Evolutionary conservation across 768 basidiomycete species (phyloP), one percentile per base, ranked within the genome.

Genomic region (Mycena metata): DNA sequence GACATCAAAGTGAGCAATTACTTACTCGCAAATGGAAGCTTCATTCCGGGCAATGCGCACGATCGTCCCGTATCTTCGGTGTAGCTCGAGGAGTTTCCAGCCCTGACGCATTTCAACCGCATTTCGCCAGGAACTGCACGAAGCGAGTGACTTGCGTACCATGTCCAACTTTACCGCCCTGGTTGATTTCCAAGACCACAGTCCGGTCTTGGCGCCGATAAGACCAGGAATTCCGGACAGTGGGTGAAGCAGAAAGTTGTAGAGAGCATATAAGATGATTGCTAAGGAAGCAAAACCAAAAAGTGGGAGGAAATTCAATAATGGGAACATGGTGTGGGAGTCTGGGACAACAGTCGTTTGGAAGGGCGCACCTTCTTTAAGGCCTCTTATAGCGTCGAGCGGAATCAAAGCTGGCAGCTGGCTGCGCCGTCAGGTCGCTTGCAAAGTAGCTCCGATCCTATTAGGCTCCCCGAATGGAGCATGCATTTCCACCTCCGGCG

Each of bases 21-120:
- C 36, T n/a, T n/a, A 66, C 65, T 66, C 65, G 66, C 66, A 67
- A 21, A 67, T 47, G 3, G 60, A 67, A 6, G 17, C 66, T 26
- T 67, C 66, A 45, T 67, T 60, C 16, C 60, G 65, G 10, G 57
- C 65, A 30, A 66, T 54, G 5, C 65, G 57, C 10, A 66, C 65
- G 19, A 66, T 7, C 30, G 17, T 36, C 10, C 65, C 66, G 21
- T 61, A 67, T 23, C 49, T 55, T 12, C 49, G 6, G 36, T 66
- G 65, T 23, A 66, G 36, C 42, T 54, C 58, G 19, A 66, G 58
- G 12, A 67, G 36, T n/a, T 50, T 56, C 66, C 66, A 67, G 33
- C 66, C 59, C 66, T 67, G 16, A 5, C 15, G 19, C 23, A 1
- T 19, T 21, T 36, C 36, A 36, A 12, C 21, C 35, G 19, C 5